Percentiles rank a stretch among this genome's conserved stretches.
These are phyloP conservation scores for Trichoderma gamsii DNA, from an alignment of 495 filamentous ascomycete species.

Conservation along the genomic window DNA sequence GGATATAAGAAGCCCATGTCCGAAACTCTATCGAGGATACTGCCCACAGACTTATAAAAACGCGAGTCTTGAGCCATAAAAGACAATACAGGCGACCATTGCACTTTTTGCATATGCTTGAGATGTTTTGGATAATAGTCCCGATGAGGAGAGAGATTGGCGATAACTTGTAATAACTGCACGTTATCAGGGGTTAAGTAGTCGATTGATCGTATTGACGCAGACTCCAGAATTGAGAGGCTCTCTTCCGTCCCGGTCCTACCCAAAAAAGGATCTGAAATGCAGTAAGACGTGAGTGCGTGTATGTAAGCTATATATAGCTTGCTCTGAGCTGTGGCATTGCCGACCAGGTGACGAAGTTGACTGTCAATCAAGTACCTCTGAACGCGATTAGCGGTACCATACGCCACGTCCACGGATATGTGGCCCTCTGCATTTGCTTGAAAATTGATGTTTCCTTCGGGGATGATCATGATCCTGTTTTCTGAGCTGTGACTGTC, in stretches of 20 bases:
- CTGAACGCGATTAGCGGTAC: constrained; percentile 20
- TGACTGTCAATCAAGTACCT: constrained; percentile 42
- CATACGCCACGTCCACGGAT: constrained; percentile 31
- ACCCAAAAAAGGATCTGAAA: constrained; percentile 52
- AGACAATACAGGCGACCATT: constrained; percentile 28
- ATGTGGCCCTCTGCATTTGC: constrained; percentile 31
- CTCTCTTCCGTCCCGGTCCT: constrained; percentile 60
- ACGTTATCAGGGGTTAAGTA: constrained; percentile 25
- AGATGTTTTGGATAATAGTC: constrained; percentile 23
- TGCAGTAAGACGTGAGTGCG: constrained; percentile 52
- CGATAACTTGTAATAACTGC: constrained; percentile 37
- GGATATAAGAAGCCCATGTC: not conserved
- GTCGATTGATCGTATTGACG: constrained; percentile 46
- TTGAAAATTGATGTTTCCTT: too few relatives aligned
- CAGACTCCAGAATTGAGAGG: constrained; percentile 43
- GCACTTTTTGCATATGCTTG: constrained; percentile 25
- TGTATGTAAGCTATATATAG: constrained; percentile 53
- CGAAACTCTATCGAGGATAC: constrained; percentile 35
- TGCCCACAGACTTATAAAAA: constrained; percentile 36
- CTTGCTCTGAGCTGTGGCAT: constrained; percentile 49
- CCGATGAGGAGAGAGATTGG: constrained; percentile 45
- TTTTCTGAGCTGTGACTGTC: too few relatives aligned
- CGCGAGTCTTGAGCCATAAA: constrained; percentile 44
- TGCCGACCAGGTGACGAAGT: constrained; percentile 45
- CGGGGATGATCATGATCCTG: too few relatives aligned